A percentile compares a stretch with the other conserved stretches of the same genome.
phyloP scores from a whole-genome alignment of 1,284 basidiomycete genomes.

The Cerrena zonata region DNA sequence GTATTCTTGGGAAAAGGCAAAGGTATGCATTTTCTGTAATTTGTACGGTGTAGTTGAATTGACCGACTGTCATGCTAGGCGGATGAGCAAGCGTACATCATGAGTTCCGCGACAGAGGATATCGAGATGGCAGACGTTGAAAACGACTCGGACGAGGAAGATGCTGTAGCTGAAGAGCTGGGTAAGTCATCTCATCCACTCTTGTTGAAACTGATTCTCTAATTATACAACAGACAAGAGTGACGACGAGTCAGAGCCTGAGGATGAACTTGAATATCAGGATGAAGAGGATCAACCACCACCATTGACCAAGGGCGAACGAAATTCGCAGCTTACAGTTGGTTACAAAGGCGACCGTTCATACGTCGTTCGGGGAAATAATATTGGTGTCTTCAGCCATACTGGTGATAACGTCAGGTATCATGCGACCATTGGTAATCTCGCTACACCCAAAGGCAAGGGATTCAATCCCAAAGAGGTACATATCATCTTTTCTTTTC shows the following conservation, averaged over 20 bases:
- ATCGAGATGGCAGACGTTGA: slow-evolving; percentile 80
- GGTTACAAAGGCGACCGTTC: slow-evolving; percentile 96
- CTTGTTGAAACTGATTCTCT: not conserved
- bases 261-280: slow-evolving; percentile 44
- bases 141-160: slow-evolving; percentile 72
- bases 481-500: slow-evolving; percentile 15
- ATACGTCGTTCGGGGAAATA: slow-evolving; percentile 91
- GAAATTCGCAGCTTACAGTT: slow-evolving; percentile 87
- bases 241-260: slow-evolving; percentile 37
- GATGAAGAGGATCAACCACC: slow-evolving; percentile 47
- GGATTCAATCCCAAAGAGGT: slow-evolving; percentile 85
- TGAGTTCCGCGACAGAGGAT: slow-evolving; percentile 70
- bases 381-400: slow-evolving; percentile 95
- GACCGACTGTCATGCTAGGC: slow-evolving; percentile 27
- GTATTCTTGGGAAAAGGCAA: slow-evolving; percentile 74
- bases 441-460: slow-evolving; percentile 79
- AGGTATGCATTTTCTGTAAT: slow-evolving; percentile 41
- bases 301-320: slow-evolving; percentile 49
- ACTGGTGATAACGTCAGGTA: slow-evolving; percentile 80
- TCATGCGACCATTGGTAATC: slow-evolving; percentile 81
- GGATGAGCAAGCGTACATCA: slow-evolving; percentile 76
- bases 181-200: slow-evolving; percentile 18
- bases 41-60: slow-evolving; percentile 19
- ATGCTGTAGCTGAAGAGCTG: slow-evolving; percentile 63
- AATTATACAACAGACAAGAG: slow-evolving; percentile 19